Conservation (phyloP, 805 yeast species). For the Wickerhamiella cacticola region DNA sequence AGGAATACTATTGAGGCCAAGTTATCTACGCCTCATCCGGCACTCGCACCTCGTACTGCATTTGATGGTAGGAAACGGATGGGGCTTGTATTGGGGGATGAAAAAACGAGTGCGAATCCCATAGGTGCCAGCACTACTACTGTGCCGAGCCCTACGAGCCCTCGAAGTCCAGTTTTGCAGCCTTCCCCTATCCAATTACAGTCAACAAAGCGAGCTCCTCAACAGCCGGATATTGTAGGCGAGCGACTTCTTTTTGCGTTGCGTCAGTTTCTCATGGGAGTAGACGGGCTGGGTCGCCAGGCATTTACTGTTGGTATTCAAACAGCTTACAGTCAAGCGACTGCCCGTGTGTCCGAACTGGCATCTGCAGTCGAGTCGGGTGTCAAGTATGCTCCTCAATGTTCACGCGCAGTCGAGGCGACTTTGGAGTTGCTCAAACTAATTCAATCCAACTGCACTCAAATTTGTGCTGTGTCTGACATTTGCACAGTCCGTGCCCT, state of each 20-base stretch:
- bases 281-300: constrained; percentile 2
- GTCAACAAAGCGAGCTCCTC: no score
- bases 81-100: constrained; percentile 44
- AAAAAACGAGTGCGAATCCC: background rate
- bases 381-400: constrained; percentile 7
- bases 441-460: constrained; percentile 1
- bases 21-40: background rate
- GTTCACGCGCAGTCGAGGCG: background rate
- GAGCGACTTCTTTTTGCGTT: constrained; percentile 10
- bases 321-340: background rate
- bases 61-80: constrained; percentile 50
- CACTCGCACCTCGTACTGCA: background rate
- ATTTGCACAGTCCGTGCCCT: constrained; percentile 54
- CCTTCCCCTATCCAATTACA: background rate
- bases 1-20: constrained; percentile 6
- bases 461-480: constrained; percentile 11
- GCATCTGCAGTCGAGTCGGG: constrained; percentile 5
- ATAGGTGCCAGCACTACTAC: background rate
- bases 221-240: constrained; percentile 1
- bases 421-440: constrained; percentile 1
- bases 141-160: background rate
- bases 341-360: constrained; percentile 6
- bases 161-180: background rate
- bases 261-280: background rate
- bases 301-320: background rate